Conservation (phyloP, 1,139 yeast species). For the Protomyces arabidopsidicola region DNA sequence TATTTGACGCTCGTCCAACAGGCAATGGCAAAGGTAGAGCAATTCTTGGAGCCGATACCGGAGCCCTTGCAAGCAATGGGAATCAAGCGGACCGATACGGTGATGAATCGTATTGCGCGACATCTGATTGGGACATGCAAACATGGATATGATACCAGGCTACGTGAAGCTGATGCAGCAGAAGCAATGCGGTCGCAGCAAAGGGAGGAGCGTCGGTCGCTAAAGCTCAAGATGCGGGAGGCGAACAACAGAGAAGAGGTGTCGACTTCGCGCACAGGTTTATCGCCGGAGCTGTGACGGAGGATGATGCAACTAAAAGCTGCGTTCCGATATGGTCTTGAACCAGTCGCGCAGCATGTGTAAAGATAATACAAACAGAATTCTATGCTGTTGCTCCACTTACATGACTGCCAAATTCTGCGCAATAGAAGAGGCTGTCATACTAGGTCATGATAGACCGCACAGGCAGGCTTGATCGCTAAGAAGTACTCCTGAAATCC, state of each 20-base stretch:
- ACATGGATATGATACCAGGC: neutral
- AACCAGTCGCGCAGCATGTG: no score
- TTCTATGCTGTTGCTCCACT: no score
- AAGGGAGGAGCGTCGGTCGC: neutral
- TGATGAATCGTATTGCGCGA: slow-evolving; percentile 14
- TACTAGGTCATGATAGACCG: no score
- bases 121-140: slow-evolving; percentile 4
- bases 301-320: no score
- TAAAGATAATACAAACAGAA: no score
- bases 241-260: no score
- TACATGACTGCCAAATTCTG: no score
- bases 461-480: no score
- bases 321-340: no score
- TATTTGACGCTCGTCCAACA: slow-evolving; percentile 5
- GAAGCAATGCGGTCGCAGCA: neutral
- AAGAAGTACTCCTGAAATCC: no score
- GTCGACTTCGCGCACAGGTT: neutral
- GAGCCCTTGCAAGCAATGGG: neutral
- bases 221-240: neutral
- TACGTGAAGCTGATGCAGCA: neutral
- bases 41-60: slow-evolving; percentile 15
- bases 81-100: slow-evolving; percentile 9
- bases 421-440: no score
- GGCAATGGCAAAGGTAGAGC: slow-evolving; percentile 1
- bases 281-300: neutral